phyloP scores from a whole-genome alignment of 1,284 basidiomycete genomes.

The Naganishia cerealis region DNA sequence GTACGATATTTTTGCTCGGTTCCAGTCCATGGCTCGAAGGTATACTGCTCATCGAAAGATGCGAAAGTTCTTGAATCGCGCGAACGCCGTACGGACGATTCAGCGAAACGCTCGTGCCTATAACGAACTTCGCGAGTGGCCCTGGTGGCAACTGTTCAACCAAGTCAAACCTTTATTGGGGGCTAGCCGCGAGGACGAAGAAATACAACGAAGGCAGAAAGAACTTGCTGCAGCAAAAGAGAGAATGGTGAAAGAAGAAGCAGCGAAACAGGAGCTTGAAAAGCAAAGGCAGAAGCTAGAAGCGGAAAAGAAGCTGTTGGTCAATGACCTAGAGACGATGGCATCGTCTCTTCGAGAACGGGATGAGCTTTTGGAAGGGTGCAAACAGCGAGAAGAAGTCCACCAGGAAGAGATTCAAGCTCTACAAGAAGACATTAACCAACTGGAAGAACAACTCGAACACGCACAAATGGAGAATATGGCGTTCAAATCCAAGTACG shows the following conservation, averaged over 20 bases:
- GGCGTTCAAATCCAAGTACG: constrained; percentile 74
- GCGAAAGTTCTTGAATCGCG: constrained; percentile 91
- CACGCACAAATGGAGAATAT: constrained; percentile 72
- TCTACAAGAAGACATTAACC: constrained; percentile 78
- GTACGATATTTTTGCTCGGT: constrained; percentile 81
- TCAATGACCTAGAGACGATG: constrained; percentile 79
- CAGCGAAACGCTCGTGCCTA: constrained; percentile 93
- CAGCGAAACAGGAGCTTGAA: constrained; percentile 75
- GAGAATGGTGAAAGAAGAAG: constrained; percentile 77
- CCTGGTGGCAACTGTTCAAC: constrained; percentile 98
- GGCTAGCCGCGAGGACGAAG: constrained; percentile 89
- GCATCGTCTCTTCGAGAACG: constrained; percentile 78
- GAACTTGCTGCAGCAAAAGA: constrained; percentile 81
- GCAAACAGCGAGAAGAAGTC: constrained; percentile 78
- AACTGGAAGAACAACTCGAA: constrained; percentile 81
- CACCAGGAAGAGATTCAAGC: constrained; percentile 80
- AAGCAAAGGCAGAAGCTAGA: constrained; percentile 75
- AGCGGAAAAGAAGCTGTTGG: constrained; percentile 75
- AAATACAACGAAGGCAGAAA: constrained; percentile 81
- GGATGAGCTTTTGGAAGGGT: constrained; percentile 77
- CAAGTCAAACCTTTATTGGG: constrained; percentile 90
- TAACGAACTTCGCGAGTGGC: constrained; percentile 85
- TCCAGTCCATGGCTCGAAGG: constrained; percentile 83
- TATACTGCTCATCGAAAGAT: constrained; percentile 85
- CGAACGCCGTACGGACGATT: constrained; percentile 85